phyloP scores from a whole-genome alignment of 768 basidiomycete genomes.

The Lactifluus piperatus region DNA sequence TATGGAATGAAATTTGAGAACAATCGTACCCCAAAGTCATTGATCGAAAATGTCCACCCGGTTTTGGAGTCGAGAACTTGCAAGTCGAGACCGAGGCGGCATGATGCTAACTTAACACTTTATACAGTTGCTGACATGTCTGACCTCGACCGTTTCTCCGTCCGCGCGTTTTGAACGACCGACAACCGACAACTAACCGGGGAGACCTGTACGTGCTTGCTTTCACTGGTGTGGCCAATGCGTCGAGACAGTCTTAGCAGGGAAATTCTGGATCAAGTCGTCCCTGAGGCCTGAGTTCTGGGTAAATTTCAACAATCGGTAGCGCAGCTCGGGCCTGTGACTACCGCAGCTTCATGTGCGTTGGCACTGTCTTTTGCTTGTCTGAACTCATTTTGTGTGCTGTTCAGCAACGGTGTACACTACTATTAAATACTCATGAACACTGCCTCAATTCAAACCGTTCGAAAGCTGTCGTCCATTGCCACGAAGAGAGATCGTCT shows the following conservation, averaged over 20 bases:
- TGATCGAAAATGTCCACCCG: not conserved
- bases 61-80: not conserved
- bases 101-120: too few species aligned
- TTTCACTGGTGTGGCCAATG: not conserved
- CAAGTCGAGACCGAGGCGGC: not conserved
- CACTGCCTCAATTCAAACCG: not conserved
- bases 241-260: not conserved
- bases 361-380: not conserved
- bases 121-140: too few species aligned
- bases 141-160: not conserved
- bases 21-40: not conserved
- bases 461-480: not conserved
- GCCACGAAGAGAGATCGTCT: not conserved
- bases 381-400: not conserved
- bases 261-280: not conserved
- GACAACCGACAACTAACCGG: not conserved
- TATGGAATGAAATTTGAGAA: not conserved
- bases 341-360: not conserved
- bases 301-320: not conserved
- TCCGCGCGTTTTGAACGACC: not conserved
- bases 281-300: too few species aligned
- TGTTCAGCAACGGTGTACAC: not conserved
- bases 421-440: not conserved
- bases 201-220: not conserved
- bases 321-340: too few species aligned